A percentile compares a stretch with the other conserved stretches of the same genome.
Evolutionary conservation across 1,139 yeast genomes (phyloP).

Genomic region (Diutina scorzettiae): DNA sequence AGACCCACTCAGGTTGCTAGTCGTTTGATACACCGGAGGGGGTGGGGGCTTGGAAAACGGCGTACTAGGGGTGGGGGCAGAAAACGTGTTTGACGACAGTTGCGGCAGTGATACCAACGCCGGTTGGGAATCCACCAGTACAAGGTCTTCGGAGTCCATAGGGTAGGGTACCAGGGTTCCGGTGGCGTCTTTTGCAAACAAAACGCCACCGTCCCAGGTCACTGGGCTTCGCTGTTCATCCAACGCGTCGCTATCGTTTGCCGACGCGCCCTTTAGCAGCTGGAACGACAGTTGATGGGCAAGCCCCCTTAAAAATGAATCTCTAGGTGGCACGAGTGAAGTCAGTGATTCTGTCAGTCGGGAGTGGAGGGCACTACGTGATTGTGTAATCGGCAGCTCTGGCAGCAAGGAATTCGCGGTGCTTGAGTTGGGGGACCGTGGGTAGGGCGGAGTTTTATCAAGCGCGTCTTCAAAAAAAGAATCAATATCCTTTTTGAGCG

Average conservation of each 20-base stretch:
- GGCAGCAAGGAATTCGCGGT: neutral
- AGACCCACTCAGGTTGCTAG: neutral
- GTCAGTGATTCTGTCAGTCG: neutral
- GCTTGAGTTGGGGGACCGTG: neutral
- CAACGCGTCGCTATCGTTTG: neutral
- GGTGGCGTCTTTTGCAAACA: neutral
- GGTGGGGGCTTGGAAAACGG: neutral
- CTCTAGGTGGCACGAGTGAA: neutral
- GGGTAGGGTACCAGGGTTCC: neutral
- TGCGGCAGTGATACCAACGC: neutral
- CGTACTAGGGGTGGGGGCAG: neutral
- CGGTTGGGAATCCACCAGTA: neutral
- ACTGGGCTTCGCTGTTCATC: neutral
- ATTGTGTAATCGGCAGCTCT: neutral
- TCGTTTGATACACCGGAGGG: neutral
- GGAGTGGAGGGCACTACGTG: neutral
- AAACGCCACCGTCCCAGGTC: neutral
- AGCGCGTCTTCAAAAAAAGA: neutral
- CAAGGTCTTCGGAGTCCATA: neutral
- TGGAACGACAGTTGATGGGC: neutral
- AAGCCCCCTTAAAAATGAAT: neutral
- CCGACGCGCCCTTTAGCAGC: neutral
- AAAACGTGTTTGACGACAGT: neutral
- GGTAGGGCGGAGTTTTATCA: neutral
- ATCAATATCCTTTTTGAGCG: neutral